Evolutionary conservation across 2,329 filamentous ascomycete genomes (phyloP).

Genomic region (Ambrosiella beaveri): DNA sequence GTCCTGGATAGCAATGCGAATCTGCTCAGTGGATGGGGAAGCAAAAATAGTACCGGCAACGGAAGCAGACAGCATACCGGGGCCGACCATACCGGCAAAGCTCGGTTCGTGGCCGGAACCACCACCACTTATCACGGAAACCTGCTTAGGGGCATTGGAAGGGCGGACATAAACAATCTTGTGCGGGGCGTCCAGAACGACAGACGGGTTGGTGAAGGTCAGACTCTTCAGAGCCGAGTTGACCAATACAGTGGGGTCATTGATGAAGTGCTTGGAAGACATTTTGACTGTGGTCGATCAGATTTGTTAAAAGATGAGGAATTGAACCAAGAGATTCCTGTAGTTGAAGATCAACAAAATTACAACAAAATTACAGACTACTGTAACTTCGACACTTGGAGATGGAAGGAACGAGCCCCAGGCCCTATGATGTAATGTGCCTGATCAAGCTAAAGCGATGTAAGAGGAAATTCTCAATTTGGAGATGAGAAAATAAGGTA

Average conservation of each 20-base stretch:
- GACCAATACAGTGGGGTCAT: conserved; percentile 66
- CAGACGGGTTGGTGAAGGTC: conserved; percentile 67
- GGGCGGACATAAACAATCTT: conserved; percentile 71
- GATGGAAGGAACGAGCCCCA: not conserved
- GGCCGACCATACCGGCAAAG: conserved; percentile 71
- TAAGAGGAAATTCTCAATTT: not conserved
- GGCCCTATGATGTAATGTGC: not conserved
- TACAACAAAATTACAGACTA: not conserved
- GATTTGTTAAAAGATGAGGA: not conserved
- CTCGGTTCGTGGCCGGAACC: conserved; percentile 82
- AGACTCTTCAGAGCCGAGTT: conserved; percentile 57
- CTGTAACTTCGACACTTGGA: not conserved
- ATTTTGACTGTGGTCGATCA: conserved; percentile 16
- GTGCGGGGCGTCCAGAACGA: conserved; percentile 60
- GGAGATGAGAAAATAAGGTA: not conserved
- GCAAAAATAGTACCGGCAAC: conserved; percentile 82
- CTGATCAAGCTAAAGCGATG: not conserved
- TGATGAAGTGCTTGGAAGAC: conserved; percentile 72
- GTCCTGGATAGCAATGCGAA: conserved; percentile 56
- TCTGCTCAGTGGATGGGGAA: conserved; percentile 64
- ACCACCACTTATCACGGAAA: conserved; percentile 74
- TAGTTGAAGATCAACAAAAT: not conserved
- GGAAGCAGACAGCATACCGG: conserved; percentile 61
- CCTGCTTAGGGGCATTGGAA: conserved; percentile 37
- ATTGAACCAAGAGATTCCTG: not conserved